Evolutionary conservation across 179 eudicot species (phyloP).

Genomic region (Beta corolliflora): DNA sequence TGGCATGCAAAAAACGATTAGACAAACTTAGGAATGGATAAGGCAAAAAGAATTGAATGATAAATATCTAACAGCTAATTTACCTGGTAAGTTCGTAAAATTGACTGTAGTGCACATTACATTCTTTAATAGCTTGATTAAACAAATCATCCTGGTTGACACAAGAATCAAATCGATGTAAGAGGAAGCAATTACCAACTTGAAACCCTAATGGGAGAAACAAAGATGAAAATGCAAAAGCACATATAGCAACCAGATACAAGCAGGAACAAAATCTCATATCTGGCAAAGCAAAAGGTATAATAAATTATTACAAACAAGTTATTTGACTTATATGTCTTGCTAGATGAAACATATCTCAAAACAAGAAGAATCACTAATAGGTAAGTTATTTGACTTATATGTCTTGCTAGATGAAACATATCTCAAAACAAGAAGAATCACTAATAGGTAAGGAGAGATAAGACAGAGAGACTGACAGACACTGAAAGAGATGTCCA

Average conservation of each 20-base stretch:
- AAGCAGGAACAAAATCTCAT: background rate
- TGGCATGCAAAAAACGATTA: background rate
- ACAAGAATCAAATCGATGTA: conserved; percentile 14
- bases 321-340: too few species aligned
- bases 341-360: background rate
- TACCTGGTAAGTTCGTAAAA: conserved; percentile 68
- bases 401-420: too few species aligned
- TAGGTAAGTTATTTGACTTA: too few species aligned
- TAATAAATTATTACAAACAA: background rate
- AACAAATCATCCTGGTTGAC: conserved; percentile 62
- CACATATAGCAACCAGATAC: background rate
- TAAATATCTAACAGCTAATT: conserved; percentile 7
- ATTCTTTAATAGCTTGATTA: conserved; percentile 82
- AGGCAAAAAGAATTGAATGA: conserved; percentile 2
- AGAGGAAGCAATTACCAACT: background rate
- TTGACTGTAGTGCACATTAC: conserved; percentile 70
- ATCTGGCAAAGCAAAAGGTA: background rate
- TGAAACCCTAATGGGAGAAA: background rate
- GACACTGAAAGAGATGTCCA: background rate
- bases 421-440: too few species aligned
- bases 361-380: background rate
- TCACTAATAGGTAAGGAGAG: background rate
- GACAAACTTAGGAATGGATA: background rate
- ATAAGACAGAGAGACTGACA: background rate
- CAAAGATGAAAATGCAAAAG: background rate